Conservation (phyloP, 257 asterid genomes). For the Capsicum chinense region DNA sequence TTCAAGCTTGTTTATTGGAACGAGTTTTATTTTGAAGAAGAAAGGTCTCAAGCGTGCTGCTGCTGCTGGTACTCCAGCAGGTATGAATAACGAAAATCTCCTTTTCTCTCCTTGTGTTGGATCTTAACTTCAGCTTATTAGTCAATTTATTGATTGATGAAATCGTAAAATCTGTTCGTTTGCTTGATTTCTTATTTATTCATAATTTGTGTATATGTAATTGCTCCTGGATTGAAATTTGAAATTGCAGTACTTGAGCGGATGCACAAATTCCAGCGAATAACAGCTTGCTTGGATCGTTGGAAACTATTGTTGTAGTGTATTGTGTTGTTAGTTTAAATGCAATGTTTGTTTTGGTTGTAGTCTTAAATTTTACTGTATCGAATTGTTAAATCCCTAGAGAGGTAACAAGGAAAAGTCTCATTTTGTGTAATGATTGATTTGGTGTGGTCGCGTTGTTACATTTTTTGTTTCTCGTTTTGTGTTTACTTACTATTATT, state of each 20-base stretch:
- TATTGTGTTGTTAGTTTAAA: too few relatives aligned
- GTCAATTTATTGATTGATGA: slow-evolving; percentile 19
- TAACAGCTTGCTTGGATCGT: neutral
- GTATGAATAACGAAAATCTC: slow-evolving; percentile 28
- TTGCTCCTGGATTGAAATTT: neutral
- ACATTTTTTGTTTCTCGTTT: too few relatives aligned
- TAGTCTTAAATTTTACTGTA: too few relatives aligned
- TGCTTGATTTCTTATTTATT: neutral
- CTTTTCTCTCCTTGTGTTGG: neutral
- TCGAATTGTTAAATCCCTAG: too few relatives aligned
- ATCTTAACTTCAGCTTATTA: slow-evolving; percentile 16
- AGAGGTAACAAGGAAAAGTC: too few relatives aligned
- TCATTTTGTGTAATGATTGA: too few relatives aligned
- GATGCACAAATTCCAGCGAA: neutral
- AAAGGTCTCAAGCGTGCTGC: slow-evolving; percentile 92
- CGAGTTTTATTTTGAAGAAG: slow-evolving; percentile 90
- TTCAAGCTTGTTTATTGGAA: slow-evolving; percentile 86
- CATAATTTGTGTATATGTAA: neutral
- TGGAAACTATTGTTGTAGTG: too few relatives aligned
- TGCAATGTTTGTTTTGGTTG: too few relatives aligned
- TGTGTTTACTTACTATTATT: too few relatives aligned
- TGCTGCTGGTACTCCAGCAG: slow-evolving; percentile 78
- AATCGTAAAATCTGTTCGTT: neutral
- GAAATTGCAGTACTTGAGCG: neutral
- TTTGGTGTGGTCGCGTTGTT: too few relatives aligned